phyloP scores from a whole-genome alignment of 441 rosid genomes.

The Viola pubescens region DNA sequence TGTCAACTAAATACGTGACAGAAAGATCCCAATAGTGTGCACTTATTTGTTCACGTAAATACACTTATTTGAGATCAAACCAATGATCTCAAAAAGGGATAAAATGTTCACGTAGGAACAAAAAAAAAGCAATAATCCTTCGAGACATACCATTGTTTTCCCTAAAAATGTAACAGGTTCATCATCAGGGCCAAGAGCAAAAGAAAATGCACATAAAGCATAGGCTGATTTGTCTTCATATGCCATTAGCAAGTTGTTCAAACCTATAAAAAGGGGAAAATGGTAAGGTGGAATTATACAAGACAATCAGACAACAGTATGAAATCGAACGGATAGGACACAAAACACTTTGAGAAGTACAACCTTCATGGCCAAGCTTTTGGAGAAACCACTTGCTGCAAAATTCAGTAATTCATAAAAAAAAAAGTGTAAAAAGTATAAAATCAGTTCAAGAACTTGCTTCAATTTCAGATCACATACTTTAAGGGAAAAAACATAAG shows the following conservation, averaged over 20 bases:
- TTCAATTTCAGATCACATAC: too few relatives aligned
- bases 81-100: too few relatives aligned
- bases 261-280: conserved; percentile 31
- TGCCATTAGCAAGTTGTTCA: conserved; percentile 70
- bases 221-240: conserved; percentile 90
- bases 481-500: not conserved
- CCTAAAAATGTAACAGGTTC: conserved; percentile 75
- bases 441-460: not conserved
- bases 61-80: not conserved
- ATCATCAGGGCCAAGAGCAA: conserved; percentile 65
- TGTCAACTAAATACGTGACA: too few relatives aligned
- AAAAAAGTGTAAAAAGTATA: not conserved
- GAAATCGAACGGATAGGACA: not conserved
- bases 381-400: conserved; percentile 95
- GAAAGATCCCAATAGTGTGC: too few relatives aligned
- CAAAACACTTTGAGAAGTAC: conserved; percentile 1
- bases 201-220: conserved; percentile 77
- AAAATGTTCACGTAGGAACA: too few relatives aligned
- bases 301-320: not conserved
- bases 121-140: too few relatives aligned
- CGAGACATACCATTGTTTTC: conserved; percentile 54
- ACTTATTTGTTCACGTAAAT: too few relatives aligned
- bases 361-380: conserved; percentile 91
- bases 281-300: not conserved
- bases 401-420: conserved; percentile 8